A percentile compares a stretch with the other conserved stretches of the same genome.
phyloP scores from a whole-genome alignment of 164 flowering plant species.

The Annona cherimola region DNA sequence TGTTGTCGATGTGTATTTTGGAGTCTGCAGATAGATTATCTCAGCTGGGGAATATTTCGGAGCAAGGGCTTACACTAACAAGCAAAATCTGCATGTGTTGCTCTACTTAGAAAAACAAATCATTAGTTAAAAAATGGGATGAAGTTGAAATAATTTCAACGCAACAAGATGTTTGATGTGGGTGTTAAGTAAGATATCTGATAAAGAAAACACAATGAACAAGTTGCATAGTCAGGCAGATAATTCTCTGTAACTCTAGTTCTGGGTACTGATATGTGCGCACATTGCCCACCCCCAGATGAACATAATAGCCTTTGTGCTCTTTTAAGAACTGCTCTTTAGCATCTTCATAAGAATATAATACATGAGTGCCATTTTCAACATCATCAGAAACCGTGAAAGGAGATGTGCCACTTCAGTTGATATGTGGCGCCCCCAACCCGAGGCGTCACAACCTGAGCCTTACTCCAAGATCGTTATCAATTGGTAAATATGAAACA shows the following conservation, averaged over 20 bases:
- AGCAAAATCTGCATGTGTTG: slow-evolving; percentile 7
- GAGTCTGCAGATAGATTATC: neutral
- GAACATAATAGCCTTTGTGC: slow-evolving; percentile 4
- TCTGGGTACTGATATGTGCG: slow-evolving; percentile 6
- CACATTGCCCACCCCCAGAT: slow-evolving; percentile 8
- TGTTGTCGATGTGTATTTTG: neutral
- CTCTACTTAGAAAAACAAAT: slow-evolving; percentile 6
- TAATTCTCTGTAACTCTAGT: slow-evolving; percentile 2
- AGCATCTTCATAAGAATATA: slow-evolving; percentile 7
- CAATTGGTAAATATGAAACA: too few relatives aligned
- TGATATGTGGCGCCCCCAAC: neutral
- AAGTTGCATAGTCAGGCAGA: slow-evolving; percentile 10
- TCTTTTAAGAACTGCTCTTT: slow-evolving; percentile 7
- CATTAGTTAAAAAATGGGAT: neutral
- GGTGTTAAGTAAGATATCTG: neutral
- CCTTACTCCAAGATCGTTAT: too few relatives aligned
- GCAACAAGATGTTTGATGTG: too few relatives aligned
- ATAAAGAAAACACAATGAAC: slow-evolving; percentile 3
- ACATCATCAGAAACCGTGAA: neutral
- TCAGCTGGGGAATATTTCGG: neutral
- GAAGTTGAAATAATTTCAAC: too few relatives aligned
- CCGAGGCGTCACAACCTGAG: too few relatives aligned
- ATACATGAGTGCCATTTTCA: neutral
- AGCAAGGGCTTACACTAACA: neutral
- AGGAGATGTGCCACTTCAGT: neutral